Evolutionary conservation across 257 asterid species (phyloP), one percentile per base, ranked within the genome.

Genomic region (Nyctanthes arbortristis): DNA sequence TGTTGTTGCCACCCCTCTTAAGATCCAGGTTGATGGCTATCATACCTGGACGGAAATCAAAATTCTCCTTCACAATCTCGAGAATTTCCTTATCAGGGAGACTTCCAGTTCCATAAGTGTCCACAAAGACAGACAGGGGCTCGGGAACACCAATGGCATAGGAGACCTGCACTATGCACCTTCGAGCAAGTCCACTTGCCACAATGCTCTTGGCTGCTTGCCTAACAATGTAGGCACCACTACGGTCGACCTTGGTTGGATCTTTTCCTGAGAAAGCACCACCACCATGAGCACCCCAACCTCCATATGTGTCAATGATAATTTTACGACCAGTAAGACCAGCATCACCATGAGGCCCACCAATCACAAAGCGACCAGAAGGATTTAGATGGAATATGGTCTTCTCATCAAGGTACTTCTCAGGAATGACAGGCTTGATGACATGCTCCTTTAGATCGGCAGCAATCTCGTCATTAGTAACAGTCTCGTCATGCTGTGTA

Each of bases 341-440:
- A 0, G 84, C 84, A 13, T 79, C 84, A 4, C 84, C 84, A 1
- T 79, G 84, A 2, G 84, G 84, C 29, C 84, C 84, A 7, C 84
- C 84, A 12, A 79, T 79, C 11, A 79, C n/a, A n/a, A n/a, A n/a
- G n/a, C n/a, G n/a, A n/a, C n/a, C n/a, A n/a, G n/a, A n/a, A n/a
- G n/a, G n/a, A n/a, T n/a, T n/a, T n/a, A n/a, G n/a, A n/a, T n/a
- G n/a, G n/a, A n/a, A n/a, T n/a, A n/a, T n/a, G n/a, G n/a, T n/a
- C n/a, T n/a, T n/a, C n/a, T n/a, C n/a, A n/a, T n/a, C n/a, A n/a
- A n/a, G n/a, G n/a, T n/a, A n/a, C n/a, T n/a, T n/a, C n/a, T n/a
- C n/a, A n/a, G n/a, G n/a, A n/a, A n/a, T n/a, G n/a, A n/a, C n/a
- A n/a, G n/a, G n/a, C n/a, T n/a, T n/a, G n/a, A n/a, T n/a, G n/a